Percentiles rank a stretch among this genome's conserved stretches.
phyloP scores from a whole-genome alignment of 2,329 filamentous ascomycete genomes.

The Xylariaceae sp. region DNA sequence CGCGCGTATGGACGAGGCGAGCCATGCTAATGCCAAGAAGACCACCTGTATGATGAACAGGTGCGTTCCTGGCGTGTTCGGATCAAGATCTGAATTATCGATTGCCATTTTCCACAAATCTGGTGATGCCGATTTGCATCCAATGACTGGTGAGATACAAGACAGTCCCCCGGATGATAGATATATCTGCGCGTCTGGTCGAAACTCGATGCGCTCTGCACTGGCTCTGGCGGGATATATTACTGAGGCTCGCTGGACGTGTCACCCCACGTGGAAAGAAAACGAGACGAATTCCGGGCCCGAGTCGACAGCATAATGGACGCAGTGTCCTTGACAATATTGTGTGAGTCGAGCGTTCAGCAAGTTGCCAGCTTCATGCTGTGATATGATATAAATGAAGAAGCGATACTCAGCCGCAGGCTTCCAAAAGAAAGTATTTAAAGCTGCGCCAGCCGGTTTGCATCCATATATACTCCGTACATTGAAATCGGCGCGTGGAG shows the following conservation, averaged over 20 bases:
- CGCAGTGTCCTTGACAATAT: neutral
- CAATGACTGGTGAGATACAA: neutral
- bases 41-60: constrained; percentile 24
- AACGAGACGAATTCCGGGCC: neutral
- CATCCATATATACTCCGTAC: constrained; percentile 7
- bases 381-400: neutral
- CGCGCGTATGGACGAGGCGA: constrained; percentile 38
- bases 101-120: constrained; percentile 6
- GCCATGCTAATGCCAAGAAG: constrained; percentile 34
- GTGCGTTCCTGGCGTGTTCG: constrained; percentile 24
- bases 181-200: neutral
- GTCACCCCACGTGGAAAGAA: constrained; percentile 5
- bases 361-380: neutral
- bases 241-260: neutral
- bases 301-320: constrained; percentile 4
- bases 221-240: neutral
- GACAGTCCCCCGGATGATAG: neutral
- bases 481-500: neutral
- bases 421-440: neutral
- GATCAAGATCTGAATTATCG: constrained; percentile 22
- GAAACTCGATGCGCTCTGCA: neutral
- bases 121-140: neutral
- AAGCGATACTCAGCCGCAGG: neutral
- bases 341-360: neutral
- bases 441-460: constrained; percentile 1